Conservation (phyloP, 169 alveolate genomes). For the Babesia ovis region DNA sequence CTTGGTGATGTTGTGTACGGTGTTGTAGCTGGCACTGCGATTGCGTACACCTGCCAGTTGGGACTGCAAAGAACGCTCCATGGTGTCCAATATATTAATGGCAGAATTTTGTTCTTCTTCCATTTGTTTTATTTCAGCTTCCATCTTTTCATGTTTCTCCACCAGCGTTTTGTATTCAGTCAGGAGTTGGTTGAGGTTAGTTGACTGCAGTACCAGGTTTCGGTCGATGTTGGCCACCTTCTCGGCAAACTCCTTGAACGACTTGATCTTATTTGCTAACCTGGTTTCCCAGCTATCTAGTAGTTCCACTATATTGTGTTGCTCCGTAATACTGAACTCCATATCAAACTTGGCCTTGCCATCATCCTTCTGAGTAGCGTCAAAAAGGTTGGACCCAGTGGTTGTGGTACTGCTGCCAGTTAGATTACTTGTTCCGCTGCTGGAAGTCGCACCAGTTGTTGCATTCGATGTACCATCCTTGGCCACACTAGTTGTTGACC, state of each 20-base stretch:
- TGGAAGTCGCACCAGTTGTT: background rate
- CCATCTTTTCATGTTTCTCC: slow-evolving; percentile 65
- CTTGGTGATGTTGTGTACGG: slow-evolving; percentile 53
- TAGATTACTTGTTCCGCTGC: background rate
- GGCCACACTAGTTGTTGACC: background rate
- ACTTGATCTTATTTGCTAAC: slow-evolving; percentile 41
- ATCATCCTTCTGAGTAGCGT: slow-evolving; percentile 3
- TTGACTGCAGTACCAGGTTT: slow-evolving; percentile 46
- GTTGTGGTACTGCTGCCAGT: background rate
- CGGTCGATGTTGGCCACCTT: slow-evolving; percentile 56
- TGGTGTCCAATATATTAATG: slow-evolving; percentile 37
- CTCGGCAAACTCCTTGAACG: slow-evolving; percentile 59
- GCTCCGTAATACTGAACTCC: slow-evolving; percentile 58
- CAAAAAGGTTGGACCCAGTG: background rate
- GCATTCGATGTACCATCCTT: background rate
- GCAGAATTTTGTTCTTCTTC: slow-evolving; percentile 67
- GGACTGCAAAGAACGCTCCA: slow-evolving; percentile 51
- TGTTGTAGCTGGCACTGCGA: slow-evolving; percentile 43
- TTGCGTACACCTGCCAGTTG: slow-evolving; percentile 26
- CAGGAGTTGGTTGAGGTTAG: slow-evolving; percentile 44
- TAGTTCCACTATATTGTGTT: slow-evolving; percentile 43
- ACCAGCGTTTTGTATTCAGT: slow-evolving; percentile 34
- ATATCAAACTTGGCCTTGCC: slow-evolving; percentile 32
- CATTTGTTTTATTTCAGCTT: slow-evolving; percentile 41
- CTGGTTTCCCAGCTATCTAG: slow-evolving; percentile 62